A percentile compares a stretch with the other conserved stretches of the same genome.
These are phyloP conservation scores for Xerocomus brunneocitrinus DNA, from an alignment of 768 basidiomycete species.

Conservation along the genomic window DNA sequence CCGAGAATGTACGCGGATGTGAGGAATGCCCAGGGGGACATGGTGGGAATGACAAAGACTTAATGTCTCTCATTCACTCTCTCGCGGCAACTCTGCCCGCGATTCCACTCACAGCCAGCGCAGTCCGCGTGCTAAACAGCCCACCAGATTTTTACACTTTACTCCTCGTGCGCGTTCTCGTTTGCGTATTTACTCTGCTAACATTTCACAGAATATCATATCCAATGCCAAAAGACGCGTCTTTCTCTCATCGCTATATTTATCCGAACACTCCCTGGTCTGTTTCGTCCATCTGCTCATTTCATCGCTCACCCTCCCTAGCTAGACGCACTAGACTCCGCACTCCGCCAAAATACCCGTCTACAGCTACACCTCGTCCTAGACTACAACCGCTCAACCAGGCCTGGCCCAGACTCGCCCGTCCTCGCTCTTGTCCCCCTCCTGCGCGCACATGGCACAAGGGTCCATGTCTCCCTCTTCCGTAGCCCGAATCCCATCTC, in stretches of 20 bases:
- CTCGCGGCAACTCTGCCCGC: too few relatives aligned
- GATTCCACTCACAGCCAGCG: slow-evolving; percentile 29
- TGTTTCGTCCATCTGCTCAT: slow-evolving; percentile 24
- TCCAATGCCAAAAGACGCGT: slow-evolving; percentile 71
- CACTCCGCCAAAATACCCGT: slow-evolving; percentile 53
- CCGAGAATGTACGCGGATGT: slow-evolving; percentile 71
- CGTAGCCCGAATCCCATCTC: slow-evolving; percentile 83
- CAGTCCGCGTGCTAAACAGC: slow-evolving; percentile 50
- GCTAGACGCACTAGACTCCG: slow-evolving; percentile 48
- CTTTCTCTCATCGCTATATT: slow-evolving; percentile 87
- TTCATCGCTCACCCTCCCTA: neutral
- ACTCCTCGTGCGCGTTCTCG: slow-evolving; percentile 41
- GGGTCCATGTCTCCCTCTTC: slow-evolving; percentile 78
- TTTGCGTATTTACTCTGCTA: neutral
- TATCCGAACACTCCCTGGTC: slow-evolving; percentile 78
- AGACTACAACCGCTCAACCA: slow-evolving; percentile 77
- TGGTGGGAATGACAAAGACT: neutral
- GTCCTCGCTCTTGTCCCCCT: slow-evolving; percentile 68
- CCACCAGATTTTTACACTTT: slow-evolving; percentile 55
- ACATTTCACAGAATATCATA: slow-evolving; percentile 59
- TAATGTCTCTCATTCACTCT: slow-evolving; percentile 7
- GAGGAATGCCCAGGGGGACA: slow-evolving; percentile 68
- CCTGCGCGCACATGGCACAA: slow-evolving; percentile 60
- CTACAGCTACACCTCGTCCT: slow-evolving; percentile 70
- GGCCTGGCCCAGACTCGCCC: slow-evolving; percentile 67